Conservation (phyloP, 495 filamentous ascomycete species). For the Aspergillus biplanus region DNA sequence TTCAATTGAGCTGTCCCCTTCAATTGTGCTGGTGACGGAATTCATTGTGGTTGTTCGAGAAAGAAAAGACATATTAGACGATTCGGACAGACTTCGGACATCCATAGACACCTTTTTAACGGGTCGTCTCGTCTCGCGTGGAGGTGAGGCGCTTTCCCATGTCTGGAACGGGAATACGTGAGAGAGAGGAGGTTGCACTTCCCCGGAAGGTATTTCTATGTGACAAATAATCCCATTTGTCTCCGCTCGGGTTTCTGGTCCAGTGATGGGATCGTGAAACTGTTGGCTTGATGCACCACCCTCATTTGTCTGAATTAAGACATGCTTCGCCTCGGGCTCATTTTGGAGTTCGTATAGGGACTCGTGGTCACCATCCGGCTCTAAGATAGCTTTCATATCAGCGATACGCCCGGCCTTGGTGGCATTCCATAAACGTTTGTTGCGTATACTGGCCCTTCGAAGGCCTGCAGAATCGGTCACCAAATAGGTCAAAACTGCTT, state of each 20-base stretch:
- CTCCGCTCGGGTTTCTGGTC: constrained; percentile 28
- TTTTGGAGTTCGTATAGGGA: constrained; percentile 43
- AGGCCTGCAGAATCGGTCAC: constrained; percentile 79
- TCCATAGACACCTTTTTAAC: constrained; percentile 88
- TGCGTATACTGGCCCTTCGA: constrained; percentile 80
- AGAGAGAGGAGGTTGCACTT: constrained; percentile 68
- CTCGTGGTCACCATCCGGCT: constrained; percentile 62
- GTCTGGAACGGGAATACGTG: constrained; percentile 92
- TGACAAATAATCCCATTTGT: constrained; percentile 28
- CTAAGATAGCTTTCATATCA: constrained; percentile 77
- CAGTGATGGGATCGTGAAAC: constrained; percentile 27
- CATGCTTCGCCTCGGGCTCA: constrained; percentile 42
- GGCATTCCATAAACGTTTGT: constrained; percentile 88
- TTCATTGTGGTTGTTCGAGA: constrained; percentile 77
- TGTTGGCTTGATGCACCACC: constrained; percentile 38
- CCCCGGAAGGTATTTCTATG: constrained; percentile 41
- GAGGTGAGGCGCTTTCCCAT: constrained; percentile 43
- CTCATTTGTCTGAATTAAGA: constrained; percentile 47
- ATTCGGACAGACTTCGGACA: constrained; percentile 81
- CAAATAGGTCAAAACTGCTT: constrained; percentile 92
- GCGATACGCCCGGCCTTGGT: constrained; percentile 72
- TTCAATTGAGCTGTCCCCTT: constrained; percentile 85
- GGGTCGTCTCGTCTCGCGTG: constrained; percentile 49
- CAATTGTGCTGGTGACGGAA: constrained; percentile 71
- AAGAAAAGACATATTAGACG: constrained; percentile 75